Evolutionary conservation across 176 grass and related monocot genomes (phyloP).

Genomic region (Triticum dicoccoides): DNA sequence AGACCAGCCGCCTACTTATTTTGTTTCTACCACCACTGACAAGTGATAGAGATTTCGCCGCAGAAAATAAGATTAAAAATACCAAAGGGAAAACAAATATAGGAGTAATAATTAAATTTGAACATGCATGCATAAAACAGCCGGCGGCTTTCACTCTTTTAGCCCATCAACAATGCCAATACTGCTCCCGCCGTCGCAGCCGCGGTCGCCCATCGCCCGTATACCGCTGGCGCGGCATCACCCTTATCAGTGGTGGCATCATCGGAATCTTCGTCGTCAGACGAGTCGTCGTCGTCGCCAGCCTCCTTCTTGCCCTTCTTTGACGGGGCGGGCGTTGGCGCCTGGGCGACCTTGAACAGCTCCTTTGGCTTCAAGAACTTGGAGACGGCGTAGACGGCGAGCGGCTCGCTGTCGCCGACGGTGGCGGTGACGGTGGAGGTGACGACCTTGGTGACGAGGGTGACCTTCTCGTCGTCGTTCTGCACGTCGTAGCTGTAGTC

Average conservation of each 20-base stretch:
- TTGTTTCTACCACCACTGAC: neutral
- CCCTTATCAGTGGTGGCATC: constrained; percentile 22
- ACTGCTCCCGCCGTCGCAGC: constrained; percentile 1
- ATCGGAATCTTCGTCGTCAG: constrained; percentile 4
- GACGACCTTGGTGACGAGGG: constrained; percentile 42
- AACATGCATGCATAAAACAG: neutral
- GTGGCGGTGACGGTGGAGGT: constrained; percentile 42
- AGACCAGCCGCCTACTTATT: neutral
- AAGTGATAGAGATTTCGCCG: neutral
- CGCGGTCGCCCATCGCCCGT: neutral
- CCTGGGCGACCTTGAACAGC: constrained; percentile 53
- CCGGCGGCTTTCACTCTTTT: neutral
- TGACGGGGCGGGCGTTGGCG: constrained; percentile 36
- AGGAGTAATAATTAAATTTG: neutral
- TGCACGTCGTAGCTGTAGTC: constrained; percentile 66
- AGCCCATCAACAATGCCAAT: constrained; percentile 14
- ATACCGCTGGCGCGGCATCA: constrained; percentile 10
- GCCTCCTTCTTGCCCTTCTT: neutral
- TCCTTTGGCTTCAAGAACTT: constrained; percentile 77
- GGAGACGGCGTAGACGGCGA: constrained; percentile 55
- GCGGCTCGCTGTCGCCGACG: constrained; percentile 60
- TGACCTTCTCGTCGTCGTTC: constrained; percentile 55
- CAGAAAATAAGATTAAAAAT: neutral
- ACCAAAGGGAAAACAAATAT: too few species aligned
- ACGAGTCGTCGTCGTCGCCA: neutral